These are phyloP conservation scores for Malassezia sp. DNA, from an alignment of 1,284 basidiomycete genomes.

Conservation along the genomic window DNA sequence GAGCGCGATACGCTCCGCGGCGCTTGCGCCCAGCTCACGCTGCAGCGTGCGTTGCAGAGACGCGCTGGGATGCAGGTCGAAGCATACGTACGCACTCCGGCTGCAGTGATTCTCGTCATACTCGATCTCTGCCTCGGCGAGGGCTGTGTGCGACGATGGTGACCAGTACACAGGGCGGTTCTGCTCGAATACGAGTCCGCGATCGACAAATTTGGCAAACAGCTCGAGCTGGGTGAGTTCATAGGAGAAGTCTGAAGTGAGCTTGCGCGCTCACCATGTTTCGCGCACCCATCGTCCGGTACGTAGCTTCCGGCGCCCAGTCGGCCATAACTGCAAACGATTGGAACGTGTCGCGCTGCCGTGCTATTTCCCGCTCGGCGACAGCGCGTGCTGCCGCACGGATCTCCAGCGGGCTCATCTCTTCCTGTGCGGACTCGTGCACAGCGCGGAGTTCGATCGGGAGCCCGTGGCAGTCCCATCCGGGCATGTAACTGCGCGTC, in stretches of 20 bases:
- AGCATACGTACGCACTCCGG: conserved; percentile 73
- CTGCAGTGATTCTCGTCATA: conserved; percentile 83
- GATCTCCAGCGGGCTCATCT: conserved; percentile 50
- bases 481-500: conserved; percentile 64
- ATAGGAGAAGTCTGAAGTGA: conserved; percentile 70
- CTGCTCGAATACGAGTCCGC: conserved; percentile 71
- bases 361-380: conserved; percentile 63
- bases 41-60: conserved; percentile 4
- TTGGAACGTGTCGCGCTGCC: conserved; percentile 70
- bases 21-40: conserved; percentile 32
- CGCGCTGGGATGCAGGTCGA: conserved; percentile 49
- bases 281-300: conserved; percentile 54
- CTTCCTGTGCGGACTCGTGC: conserved; percentile 35
- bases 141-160: conserved; percentile 80
- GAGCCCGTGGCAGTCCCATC: conserved; percentile 97
- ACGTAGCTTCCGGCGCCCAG: conserved; percentile 66
- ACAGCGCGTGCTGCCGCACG: conserved; percentile 62
- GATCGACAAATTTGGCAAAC: conserved; percentile 70
- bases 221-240: conserved; percentile 78
- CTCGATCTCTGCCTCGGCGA: conserved; percentile 87
- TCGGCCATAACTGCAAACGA: conserved; percentile 85
- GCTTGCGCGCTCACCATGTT: no score
- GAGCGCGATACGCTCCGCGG: conserved; percentile 51
- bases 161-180: conserved; percentile 90
- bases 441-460: conserved; percentile 56